phyloP scores from a whole-genome alignment of 495 filamentous ascomycete species.

The Aspergillus saccharolyticus region DNA sequence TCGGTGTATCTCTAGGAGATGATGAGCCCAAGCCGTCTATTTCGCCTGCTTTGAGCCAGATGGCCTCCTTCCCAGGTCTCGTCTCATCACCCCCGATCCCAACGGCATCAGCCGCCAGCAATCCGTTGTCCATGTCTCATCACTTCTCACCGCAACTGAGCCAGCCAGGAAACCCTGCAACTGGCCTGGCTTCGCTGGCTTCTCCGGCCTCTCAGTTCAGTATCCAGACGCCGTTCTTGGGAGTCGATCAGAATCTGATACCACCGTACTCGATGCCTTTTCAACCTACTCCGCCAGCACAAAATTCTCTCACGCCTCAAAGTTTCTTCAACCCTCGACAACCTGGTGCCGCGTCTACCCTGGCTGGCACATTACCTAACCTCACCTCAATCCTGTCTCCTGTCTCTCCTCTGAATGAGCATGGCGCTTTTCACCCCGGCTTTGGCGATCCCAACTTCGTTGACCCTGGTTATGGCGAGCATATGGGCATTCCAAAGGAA shows the following conservation, averaged over 20 bases:
- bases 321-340: constrained; percentile 40
- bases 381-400: constrained; percentile 42
- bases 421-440: constrained; percentile 30
- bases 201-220: constrained; percentile 51
- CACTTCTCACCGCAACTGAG: constrained; percentile 44
- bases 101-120: constrained; percentile 41
- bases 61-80: constrained; percentile 52
- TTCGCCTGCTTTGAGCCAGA: constrained; percentile 65
- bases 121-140: constrained; percentile 33
- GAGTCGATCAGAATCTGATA: constrained; percentile 37
- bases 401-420: constrained; percentile 41
- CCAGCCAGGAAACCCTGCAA: constrained; percentile 52
- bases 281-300: constrained; percentile 42
- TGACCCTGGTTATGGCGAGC: constrained; percentile 27
- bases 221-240: constrained; percentile 40
- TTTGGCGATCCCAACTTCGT: constrained; percentile 29
- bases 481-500: constrained; percentile 17
- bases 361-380: constrained; percentile 32
- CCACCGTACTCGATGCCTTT: constrained; percentile 39
- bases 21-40: constrained; percentile 64
- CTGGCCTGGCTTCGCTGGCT: constrained; percentile 53
- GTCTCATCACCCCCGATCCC: constrained; percentile 53
- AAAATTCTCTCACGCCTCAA: constrained; percentile 41
- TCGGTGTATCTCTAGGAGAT: constrained; percentile 76
- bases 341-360: constrained; percentile 22